Conservation (phyloP, 306 rosid species). For the Cyamopsis tetragonoloba region DNA sequence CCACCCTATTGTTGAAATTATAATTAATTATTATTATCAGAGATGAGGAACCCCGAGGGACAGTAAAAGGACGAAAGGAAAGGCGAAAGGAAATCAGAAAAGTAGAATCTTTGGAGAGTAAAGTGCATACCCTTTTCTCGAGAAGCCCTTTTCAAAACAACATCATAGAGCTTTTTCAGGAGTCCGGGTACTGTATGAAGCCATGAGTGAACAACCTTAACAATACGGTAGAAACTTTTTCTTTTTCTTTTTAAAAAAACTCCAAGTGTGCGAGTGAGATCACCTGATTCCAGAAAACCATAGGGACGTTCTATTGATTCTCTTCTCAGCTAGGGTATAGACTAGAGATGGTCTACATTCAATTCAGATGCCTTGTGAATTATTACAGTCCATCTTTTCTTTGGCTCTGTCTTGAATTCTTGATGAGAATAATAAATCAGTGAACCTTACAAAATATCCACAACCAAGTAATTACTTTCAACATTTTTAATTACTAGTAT, state of each 20-base stretch:
- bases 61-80: slow-evolving; percentile 50
- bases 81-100: slow-evolving; percentile 39
- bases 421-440: background rate
- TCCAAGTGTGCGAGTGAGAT: background rate
- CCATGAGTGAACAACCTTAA: slow-evolving; percentile 39
- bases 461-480: background rate
- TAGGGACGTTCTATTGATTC: background rate
- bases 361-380: background rate
- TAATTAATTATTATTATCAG: background rate
- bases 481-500: background rate
- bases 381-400: background rate
- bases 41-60: slow-evolving; percentile 35
- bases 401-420: background rate
- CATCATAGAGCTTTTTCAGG: slow-evolving; percentile 41
- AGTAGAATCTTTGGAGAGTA: slow-evolving; percentile 52
- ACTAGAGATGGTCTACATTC: background rate
- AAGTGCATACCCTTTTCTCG: slow-evolving; percentile 47
- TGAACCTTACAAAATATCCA: background rate
- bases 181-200: slow-evolving; percentile 29
- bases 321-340: background rate
- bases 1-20: background rate
- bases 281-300: background rate
- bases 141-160: slow-evolving; percentile 43
- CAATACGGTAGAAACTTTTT: slow-evolving; percentile 19
- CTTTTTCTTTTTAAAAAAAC: background rate